Evolutionary conservation across 345 rosid genomes (phyloP).

Genomic region (Citrus sp.): DNA sequence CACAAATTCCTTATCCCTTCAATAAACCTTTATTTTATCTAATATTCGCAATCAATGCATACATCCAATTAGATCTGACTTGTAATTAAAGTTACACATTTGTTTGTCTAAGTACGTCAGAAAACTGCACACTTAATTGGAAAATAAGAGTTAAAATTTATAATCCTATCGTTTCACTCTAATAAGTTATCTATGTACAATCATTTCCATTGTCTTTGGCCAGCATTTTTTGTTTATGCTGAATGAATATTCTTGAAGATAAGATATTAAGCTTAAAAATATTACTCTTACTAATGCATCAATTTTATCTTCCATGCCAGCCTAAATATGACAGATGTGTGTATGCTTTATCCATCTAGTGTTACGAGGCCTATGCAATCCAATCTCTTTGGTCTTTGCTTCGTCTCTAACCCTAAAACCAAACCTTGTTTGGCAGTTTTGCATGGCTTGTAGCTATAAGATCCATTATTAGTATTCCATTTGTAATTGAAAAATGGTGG

Average conservation of each 20-base stretch:
- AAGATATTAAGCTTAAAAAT: background rate
- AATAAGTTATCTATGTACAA: background rate
- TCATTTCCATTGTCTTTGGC: background rate
- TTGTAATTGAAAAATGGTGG: background rate
- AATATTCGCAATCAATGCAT: background rate
- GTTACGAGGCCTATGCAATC: background rate
- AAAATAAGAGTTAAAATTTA: background rate
- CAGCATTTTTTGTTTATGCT: background rate
- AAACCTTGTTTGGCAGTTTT: background rate
- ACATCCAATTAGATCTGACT: background rate
- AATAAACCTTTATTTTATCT: too few relatives aligned
- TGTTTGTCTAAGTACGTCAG: background rate
- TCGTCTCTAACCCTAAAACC: background rate
- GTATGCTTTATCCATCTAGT: background rate
- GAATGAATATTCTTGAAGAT: background rate
- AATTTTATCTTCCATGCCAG: background rate
- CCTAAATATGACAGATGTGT: too few relatives aligned
- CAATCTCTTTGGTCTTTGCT: background rate
- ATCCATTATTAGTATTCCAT: background rate
- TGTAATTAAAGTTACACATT: background rate
- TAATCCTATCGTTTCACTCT: background rate
- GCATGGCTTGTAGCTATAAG: background rate
- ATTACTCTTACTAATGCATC: background rate
- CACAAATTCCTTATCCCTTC: too few relatives aligned
- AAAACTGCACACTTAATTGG: background rate